Evolutionary conservation across 2,329 filamentous ascomycete species (phyloP).

Genomic region (Trichoderma koningiopsis): DNA sequence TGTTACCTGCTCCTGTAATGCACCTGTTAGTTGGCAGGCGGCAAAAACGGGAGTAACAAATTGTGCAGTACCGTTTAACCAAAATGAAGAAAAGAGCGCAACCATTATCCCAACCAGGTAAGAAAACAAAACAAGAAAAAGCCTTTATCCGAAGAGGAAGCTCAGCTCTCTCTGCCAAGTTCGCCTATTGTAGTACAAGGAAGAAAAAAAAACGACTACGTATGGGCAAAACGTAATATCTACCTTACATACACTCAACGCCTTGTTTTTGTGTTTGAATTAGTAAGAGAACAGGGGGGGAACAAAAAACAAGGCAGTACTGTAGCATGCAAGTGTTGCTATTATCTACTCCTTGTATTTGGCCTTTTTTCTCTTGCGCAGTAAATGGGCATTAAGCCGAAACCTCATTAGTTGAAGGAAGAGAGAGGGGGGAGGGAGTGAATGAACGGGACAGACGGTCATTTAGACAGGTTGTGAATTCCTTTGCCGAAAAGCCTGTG

Average conservation of each 20-base stretch:
- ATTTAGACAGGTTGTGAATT: not conserved
- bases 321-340: not conserved
- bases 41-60: not conserved
- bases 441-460: not conserved
- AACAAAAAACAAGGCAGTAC: not conserved
- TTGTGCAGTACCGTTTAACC: not conserved
- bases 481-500: not conserved
- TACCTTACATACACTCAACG: not conserved
- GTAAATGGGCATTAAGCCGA: not conserved
- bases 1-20: not conserved
- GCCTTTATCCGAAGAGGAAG: not conserved
- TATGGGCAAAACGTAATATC: not conserved
- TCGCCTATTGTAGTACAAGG: not conserved
- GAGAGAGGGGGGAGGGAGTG: not conserved
- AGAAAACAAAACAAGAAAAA: not conserved
- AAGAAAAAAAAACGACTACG: not conserved
- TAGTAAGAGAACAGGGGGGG: not conserved
- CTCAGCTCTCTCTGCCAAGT: not conserved
- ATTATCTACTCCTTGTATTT: not conserved
- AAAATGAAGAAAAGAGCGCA: not conserved
- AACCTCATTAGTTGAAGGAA: not conserved
- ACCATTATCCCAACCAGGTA: not conserved
- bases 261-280: no score
- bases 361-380: not conserved
- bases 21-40: not conserved